Conservation (phyloP, 768 basidiomycete genomes). For the Russula sp. region DNA sequence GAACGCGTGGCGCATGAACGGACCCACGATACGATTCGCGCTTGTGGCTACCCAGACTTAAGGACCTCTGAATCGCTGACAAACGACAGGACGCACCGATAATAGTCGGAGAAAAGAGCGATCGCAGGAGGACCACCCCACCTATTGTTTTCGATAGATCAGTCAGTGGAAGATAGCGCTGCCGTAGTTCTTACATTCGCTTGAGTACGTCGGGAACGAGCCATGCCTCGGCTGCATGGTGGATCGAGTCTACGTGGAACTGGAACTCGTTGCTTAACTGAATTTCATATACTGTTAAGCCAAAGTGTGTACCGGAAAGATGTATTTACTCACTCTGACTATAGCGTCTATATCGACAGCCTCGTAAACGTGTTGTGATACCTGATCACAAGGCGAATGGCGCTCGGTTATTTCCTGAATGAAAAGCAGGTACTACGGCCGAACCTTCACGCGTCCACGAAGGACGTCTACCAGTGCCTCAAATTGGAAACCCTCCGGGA, state of each 20-base stretch:
- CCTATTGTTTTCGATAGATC: constrained; percentile 21
- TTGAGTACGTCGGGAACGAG: constrained; percentile 75
- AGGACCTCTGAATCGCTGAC: background rate
- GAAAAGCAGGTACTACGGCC: constrained; percentile 5
- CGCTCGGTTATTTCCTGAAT: background rate
- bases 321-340: constrained; percentile 47
- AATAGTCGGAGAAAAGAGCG: constrained; percentile 66
- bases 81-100: constrained; percentile 28
- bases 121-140: constrained; percentile 67
- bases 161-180: background rate
- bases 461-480: constrained; percentile 78
- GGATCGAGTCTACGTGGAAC: constrained; percentile 71
- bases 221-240: constrained; percentile 78
- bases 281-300: background rate
- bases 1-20: constrained; percentile 72
- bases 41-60: constrained; percentile 45
- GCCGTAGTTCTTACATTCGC: constrained; percentile 43
- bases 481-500: constrained; percentile 68
- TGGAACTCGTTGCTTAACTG: constrained; percentile 81
- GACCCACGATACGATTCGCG: constrained; percentile 77
- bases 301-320: background rate
- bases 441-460: constrained; percentile 78
- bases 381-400: constrained; percentile 31
- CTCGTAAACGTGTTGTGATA: constrained; percentile 66
- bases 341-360: constrained; percentile 70